A percentile compares a stretch with the other conserved stretches of the same genome.
Evolutionary conservation across 176 grass and related monocot species (phyloP).

Genomic region (Alloteropsis semialata): DNA sequence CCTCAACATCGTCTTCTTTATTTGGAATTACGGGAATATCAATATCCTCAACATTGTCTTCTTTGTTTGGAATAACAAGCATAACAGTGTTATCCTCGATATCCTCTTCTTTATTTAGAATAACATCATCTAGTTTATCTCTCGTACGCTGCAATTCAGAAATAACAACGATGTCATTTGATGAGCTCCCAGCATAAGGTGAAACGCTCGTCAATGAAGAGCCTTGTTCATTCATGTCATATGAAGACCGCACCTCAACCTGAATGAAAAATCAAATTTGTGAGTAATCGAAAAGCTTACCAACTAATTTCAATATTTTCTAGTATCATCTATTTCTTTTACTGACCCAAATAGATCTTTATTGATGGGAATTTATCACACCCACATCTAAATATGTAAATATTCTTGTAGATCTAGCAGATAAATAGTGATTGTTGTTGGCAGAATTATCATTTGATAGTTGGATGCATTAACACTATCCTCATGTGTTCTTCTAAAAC

Average conservation of each 20-base stretch:
- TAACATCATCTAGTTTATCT: background rate
- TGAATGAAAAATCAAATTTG: background rate
- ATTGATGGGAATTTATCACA: background rate
- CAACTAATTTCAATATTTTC: background rate
- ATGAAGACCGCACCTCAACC: constrained; percentile 11
- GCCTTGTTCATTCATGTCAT: background rate
- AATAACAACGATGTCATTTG: background rate
- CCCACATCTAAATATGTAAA: background rate
- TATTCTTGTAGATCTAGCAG: background rate
- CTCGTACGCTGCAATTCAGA: background rate
- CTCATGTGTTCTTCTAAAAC: background rate
- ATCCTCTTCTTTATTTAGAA: background rate
- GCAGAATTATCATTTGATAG: background rate
- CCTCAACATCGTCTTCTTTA: too few relatives aligned
- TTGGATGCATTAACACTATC: background rate
- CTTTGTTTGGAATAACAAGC: background rate
- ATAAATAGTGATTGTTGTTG: background rate
- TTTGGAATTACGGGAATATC: too few relatives aligned
- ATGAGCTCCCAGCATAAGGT: background rate
- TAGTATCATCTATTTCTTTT: background rate
- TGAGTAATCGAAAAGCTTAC: background rate
- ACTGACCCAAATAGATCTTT: background rate
- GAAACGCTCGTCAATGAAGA: background rate
- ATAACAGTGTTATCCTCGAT: background rate
- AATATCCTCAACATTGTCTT: background rate